phyloP scores from a whole-genome alignment of 108 stramenopile species.

The Licmophora abbreviata region DNA sequence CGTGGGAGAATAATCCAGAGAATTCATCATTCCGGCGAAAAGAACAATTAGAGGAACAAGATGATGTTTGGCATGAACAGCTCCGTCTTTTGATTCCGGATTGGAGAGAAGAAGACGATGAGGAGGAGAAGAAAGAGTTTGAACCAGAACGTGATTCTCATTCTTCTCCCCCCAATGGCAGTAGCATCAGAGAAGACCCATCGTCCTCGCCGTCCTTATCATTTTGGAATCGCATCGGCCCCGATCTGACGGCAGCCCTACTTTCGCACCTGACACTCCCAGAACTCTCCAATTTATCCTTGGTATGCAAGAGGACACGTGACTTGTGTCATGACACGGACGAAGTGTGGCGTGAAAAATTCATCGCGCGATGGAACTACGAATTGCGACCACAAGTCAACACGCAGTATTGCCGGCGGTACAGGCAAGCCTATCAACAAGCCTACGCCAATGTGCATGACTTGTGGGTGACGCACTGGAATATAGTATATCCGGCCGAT shows the following conservation, averaged over 20 bases:
- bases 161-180: no score
- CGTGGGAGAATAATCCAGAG: no score
- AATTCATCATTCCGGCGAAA: no score
- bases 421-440: slow-evolving; percentile 32
- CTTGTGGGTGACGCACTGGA: slow-evolving; percentile 69
- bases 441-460: slow-evolving; percentile 53
- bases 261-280: slow-evolving; percentile 14
- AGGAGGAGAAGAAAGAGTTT: no score
- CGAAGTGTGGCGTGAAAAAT: slow-evolving; percentile 42
- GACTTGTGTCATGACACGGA: slow-evolving; percentile 7
- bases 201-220: background rate
- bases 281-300: slow-evolving; percentile 15
- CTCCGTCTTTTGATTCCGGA: slow-evolving; percentile 2
- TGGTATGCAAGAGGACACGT: slow-evolving; percentile 11
- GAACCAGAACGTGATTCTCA: no score
- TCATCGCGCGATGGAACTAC: slow-evolving; percentile 42
- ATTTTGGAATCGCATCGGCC: slow-evolving; percentile 1
- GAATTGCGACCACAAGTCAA: slow-evolving; percentile 3
- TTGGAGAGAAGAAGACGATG: slow-evolving; percentile 2
- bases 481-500: slow-evolving; percentile 48
- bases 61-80: no score
- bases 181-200: no score
- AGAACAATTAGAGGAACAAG: no score
- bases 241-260: slow-evolving; percentile 10
- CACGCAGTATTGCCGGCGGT: slow-evolving; percentile 41